Evolutionary conservation across 192 early-diverging fungal species (phyloP), one percentile per base, ranked within the genome.

Genomic region (Pilaira anomala): DNA sequence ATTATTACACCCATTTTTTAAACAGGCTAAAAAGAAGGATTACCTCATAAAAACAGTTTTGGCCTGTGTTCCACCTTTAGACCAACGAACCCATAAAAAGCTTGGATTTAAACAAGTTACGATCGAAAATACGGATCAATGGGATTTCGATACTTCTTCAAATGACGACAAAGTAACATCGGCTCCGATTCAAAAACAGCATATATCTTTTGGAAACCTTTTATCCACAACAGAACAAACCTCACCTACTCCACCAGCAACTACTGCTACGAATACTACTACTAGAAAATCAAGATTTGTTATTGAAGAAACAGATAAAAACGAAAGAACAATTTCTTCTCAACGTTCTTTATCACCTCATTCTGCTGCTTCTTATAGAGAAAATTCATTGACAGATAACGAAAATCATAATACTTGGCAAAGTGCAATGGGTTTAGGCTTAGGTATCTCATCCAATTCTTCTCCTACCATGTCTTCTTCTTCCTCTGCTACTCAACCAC

Each of bases 1-100:
- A 0, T 64, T 93, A 29, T 71, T 65, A 18, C 91, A 91, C 69
- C 68, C 87, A 1, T 93, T 92, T 65, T 93, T 92, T 68, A 92
- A 84, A 56, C 79, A 81, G 41, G 85, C 88, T 11, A 91, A 88
- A 68, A 89, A 86, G 61, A 84, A 79, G 56, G 65, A 80, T 12
- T 89, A 88, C 63, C 76, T 94, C 3, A 86, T 84, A 3, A 71
- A 73, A 1, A 73, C 73, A 1, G 39, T 93, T 11, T 68, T 93
- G 18, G 67, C 74, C 3, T 72, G 78, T n/a, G 58, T 93, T 14
- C 81, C 87, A 2, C 88, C 88, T 2, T 77, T 93, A 22, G 86
- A 88, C 18, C 73, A 88, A 57, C 67, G 90, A 26, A 79, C 85
- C 21, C 89, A 85, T 44, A 85, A 84, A 62, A 77, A 75, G 19